Base-by-base conservation (phyloP, 2,329 filamentous ascomycete species). In the Xylariaceae sp. region DNA sequence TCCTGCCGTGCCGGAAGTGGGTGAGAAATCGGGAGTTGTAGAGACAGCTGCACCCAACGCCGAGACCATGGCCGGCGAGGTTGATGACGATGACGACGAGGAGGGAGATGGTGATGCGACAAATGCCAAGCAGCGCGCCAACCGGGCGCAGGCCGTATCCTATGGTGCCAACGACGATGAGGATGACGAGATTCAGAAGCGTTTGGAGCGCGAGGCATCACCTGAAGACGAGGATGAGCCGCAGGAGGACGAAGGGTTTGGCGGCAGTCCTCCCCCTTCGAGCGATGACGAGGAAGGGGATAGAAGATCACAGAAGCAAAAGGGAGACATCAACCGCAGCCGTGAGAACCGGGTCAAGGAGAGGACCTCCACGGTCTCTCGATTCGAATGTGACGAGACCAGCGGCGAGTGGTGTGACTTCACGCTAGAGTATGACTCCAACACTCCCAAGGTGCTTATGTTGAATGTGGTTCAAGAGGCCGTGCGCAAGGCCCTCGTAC, bases 111-210 rank as follows among this genome's bases (percentile, higher is more conserved):
- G 81, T 42, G 87, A 94, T 59, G 88, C 79, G 37, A 90, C 81
- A 3, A 80, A 76, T 48, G 80, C 79, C 53, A 94, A 89, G 67
- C 76, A 82, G 57, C 80, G 78, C 54, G 79, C 81, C 34, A 93
- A 95, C 61, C 83, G 87, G 31, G 73, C 77, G 39, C 87, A 95
- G 64, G 87, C 85, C 22, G 83, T 91, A 2, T 93, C 89, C 12
- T 97, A 96, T 53, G 91, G 89, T 30, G 87, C 84, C 26, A 94
- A 95, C 35, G 93, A 97, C 59, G 90, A 95, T 4, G 91, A 91
- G 3, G 93, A 97, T 57, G 79, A 88, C 51, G 82, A 77, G 28
- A 81, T 94, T 41, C 82, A 85, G 54, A 70, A 72, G 39, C 74
- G 77, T 43, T 76, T 84, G 56, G 76, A 79, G 42, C 72, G 70